Percentiles rank a stretch among this genome's conserved stretches.
Evolutionary conservation across 2,329 filamentous ascomycete genomes (phyloP).

Genomic region (Aureobasidium vineae): DNA sequence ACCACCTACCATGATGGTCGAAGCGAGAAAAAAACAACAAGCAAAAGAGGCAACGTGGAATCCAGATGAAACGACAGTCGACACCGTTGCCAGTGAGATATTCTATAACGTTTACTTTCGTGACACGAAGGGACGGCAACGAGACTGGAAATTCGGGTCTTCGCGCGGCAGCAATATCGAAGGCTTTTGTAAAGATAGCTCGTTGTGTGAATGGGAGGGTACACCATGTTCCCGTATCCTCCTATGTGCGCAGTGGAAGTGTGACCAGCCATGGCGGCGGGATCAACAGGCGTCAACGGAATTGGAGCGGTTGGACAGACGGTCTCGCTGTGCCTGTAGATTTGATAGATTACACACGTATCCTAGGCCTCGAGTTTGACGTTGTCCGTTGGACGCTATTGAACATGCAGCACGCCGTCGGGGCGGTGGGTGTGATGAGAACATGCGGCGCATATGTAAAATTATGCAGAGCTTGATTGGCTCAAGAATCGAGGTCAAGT

Average conservation of each 20-base stretch:
- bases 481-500: conserved; percentile 16
- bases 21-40: neutral
- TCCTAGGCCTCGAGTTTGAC: neutral
- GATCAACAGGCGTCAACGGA: conserved; percentile 23
- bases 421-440: conserved; percentile 10
- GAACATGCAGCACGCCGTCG: neutral
- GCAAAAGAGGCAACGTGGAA: neutral
- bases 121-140: conserved; percentile 13
- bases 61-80: conserved; percentile 12
- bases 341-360: conserved; percentile 24
- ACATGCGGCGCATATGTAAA: conserved; percentile 8
- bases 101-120: conserved; percentile 9
- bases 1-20: conserved; percentile 17
- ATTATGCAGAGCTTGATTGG: conserved; percentile 10
- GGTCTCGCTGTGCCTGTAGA: conserved; percentile 18
- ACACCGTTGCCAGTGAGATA: conserved; percentile 26
- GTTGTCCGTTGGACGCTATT: conserved; percentile 23
- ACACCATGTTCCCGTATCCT: conserved; percentile 11
- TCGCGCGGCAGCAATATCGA: conserved; percentile 22
- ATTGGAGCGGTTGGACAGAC: conserved; percentile 18
- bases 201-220: conserved; percentile 7
- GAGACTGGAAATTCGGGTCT: conserved; percentile 6
- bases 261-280: conserved; percentile 20
- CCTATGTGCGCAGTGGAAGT: conserved; percentile 11
- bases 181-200: conserved; percentile 26